Base-by-base conservation (phyloP, 768 basidiomycete genomes). In the Strobilomyces confusus region DNA sequence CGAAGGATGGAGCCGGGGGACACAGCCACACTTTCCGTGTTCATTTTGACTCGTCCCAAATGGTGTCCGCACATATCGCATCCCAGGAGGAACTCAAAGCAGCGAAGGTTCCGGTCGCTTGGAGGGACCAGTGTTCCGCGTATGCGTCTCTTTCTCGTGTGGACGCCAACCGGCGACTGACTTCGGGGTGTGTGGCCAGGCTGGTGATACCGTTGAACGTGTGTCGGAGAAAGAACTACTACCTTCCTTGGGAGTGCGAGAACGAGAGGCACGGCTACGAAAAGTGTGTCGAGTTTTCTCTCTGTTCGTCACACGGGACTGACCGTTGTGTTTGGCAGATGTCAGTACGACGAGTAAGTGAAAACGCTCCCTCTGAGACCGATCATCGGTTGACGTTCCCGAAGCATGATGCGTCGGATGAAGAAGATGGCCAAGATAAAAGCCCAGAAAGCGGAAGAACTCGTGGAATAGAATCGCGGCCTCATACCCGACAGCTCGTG, bases 311-410 rank as follows among this genome's bases (percentile, higher is more conserved):
- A 23, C 25, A 32, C 44, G 49, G 40, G 26, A 17, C 46, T 64
- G 51, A 61, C 49, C 14, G 8, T 37, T 1, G 50, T 29, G 11
- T 11, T 6, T 29, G 45, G 23, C 45, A 95, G 92, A 73, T 95
- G 93, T 66, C 93, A 97, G 73, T 95, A 93, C 67, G 90, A 94
- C 60, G 93, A 97, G 93, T 95, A 70, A 68, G 88, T 81, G 50
- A 6, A 38, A 43, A 17, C 20, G 45, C 33, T 47, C 46, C 25
- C 51, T 49, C n/a, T n/a, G n/a, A 52, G 25, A 22, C 42, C 20
- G 15, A 6, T n/a, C 33, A 3, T 11, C 22, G 14, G 23, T 41
- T 60, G 38, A 40, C 49, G 11, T 20, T 48, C 29, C 22, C 38
- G 30, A 58, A 95, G 93, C 69, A 87, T 92, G 73, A 76, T 94